A percentile compares a stretch with the other conserved stretches of the same genome.
These are phyloP conservation scores for Corrigiola litoralis DNA, from an alignment of 179 eudicot genomes.

Conservation along the genomic window DNA sequence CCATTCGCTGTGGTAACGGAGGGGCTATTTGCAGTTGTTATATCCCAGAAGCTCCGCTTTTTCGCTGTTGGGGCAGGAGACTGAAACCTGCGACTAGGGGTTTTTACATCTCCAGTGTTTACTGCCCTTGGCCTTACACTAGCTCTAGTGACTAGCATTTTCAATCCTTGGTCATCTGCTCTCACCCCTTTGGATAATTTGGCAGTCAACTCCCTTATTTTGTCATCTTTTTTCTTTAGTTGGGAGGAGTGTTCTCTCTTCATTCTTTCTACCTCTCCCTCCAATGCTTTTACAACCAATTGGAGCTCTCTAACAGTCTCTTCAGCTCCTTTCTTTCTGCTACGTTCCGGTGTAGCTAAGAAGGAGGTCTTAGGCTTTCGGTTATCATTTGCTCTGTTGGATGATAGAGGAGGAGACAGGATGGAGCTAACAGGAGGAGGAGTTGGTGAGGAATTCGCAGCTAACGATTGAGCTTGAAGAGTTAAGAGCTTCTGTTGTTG, in stretches of 20 bases:
- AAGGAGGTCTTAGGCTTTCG: conserved; percentile 35
- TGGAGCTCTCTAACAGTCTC: conserved; percentile 50
- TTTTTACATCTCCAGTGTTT: conserved; percentile 49
- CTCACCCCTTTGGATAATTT: conserved; percentile 27
- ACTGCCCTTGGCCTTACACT: conserved; percentile 49
- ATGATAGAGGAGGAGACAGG: conserved; percentile 38
- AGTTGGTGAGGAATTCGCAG: conserved; percentile 53
- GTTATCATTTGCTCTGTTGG: conserved; percentile 38
- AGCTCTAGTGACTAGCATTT: conserved; percentile 47
- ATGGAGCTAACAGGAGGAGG: conserved; percentile 38
- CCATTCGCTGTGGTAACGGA: conserved; percentile 53
- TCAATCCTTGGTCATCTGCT: conserved; percentile 32
- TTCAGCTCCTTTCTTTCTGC: conserved; percentile 39
- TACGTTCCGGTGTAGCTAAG: conserved; percentile 57
- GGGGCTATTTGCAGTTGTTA: conserved; percentile 85
- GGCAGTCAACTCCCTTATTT: conserved; percentile 48
- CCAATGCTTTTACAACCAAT: conserved; percentile 49
- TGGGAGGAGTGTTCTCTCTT: conserved; percentile 56
- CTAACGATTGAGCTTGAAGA: conserved; percentile 59
- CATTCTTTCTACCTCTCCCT: conserved; percentile 59
- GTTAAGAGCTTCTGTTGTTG: conserved; percentile 68
- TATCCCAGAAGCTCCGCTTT: conserved; percentile 85
- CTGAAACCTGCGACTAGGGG: conserved; percentile 51
- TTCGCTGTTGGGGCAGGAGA: conserved; percentile 72
- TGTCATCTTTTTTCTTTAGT: conserved; percentile 62